Conservation (phyloP, 306 rosid genomes). For the Rosa lucieae region DNA sequence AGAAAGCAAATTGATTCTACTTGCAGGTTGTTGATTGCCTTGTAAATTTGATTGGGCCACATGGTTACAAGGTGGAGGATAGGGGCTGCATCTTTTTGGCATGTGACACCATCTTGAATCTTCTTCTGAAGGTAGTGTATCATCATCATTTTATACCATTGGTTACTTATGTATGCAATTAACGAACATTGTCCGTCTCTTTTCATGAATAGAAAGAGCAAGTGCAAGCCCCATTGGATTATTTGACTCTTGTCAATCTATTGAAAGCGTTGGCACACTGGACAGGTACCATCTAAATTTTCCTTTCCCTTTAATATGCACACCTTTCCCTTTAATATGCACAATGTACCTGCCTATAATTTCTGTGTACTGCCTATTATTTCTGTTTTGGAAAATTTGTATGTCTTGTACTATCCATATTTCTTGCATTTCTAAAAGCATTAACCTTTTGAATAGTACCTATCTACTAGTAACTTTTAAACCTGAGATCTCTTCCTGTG, state of each 20-base stretch:
- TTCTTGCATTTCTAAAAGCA: neutral
- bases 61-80: slow-evolving; percentile 42
- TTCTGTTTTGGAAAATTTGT: neutral
- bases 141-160: slow-evolving; percentile 17
- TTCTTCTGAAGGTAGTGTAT: slow-evolving; percentile 67
- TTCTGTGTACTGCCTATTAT: neutral
- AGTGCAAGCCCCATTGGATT: slow-evolving; percentile 41
- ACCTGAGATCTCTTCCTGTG: neutral
- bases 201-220: slow-evolving; percentile 56
- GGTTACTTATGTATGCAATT: slow-evolving; percentile 15
- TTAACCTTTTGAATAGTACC: neutral
- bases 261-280: slow-evolving; percentile 73
- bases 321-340: too few species aligned
- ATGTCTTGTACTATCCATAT: neutral
- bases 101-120: slow-evolving; percentile 80
- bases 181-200: slow-evolving; percentile 22
- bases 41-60: slow-evolving; percentile 49
- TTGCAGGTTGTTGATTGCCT: slow-evolving; percentile 83
- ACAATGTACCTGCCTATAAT: neutral
- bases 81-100: slow-evolving; percentile 69
- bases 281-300: slow-evolving; percentile 55
- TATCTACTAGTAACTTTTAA: neutral
- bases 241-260: slow-evolving; percentile 49
- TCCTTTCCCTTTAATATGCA: neutral
- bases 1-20: slow-evolving; percentile 25